Conservation (phyloP, 768 basidiomycete species). For the Tricholomella constricta region DNA sequence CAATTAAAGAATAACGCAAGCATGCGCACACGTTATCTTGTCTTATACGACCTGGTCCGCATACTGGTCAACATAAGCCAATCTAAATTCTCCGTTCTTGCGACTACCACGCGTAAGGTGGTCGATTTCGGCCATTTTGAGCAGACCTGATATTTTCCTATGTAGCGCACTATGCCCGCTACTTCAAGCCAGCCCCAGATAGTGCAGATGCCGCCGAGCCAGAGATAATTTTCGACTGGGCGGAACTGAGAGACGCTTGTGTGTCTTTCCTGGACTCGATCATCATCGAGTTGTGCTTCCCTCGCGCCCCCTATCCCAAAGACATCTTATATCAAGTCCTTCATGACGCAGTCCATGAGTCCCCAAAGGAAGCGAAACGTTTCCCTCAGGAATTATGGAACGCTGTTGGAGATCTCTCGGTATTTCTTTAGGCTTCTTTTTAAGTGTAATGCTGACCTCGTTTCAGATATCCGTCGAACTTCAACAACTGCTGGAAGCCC, state of each 20-base stretch:
- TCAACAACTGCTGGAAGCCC: constrained; percentile 62
- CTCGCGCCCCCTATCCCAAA: constrained; percentile 66
- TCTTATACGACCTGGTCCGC: constrained; percentile 63
- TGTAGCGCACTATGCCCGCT: constrained; percentile 70
- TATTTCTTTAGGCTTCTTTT: constrained; percentile 29
- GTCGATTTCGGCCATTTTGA: constrained; percentile 1
- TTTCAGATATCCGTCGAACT: constrained; percentile 64
- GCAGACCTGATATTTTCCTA: constrained; percentile 2
- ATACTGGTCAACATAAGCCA: constrained; percentile 63
- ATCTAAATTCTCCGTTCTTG: constrained; percentile 65
- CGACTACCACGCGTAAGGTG: constrained; percentile 66
- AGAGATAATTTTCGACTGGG: constrained; percentile 69
- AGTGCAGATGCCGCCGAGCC: constrained; percentile 41
- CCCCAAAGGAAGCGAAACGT: constrained; percentile 69
- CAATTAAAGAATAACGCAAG: constrained; percentile 53
- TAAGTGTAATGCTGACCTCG: neutral
- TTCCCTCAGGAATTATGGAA: constrained; percentile 84
- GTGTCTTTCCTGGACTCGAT: constrained; percentile 84
- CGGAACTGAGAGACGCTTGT: constrained; percentile 59
- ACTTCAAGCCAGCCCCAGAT: constrained; percentile 53
- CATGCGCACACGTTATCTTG: constrained; percentile 62
- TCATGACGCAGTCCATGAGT: constrained; percentile 71
- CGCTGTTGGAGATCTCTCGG: constrained; percentile 80
- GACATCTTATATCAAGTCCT: constrained; percentile 67
- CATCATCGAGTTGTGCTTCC: constrained; percentile 80